These are phyloP conservation scores for Tylopilus felleus DNA, from an alignment of 768 basidiomycete species.

Conservation along the genomic window DNA sequence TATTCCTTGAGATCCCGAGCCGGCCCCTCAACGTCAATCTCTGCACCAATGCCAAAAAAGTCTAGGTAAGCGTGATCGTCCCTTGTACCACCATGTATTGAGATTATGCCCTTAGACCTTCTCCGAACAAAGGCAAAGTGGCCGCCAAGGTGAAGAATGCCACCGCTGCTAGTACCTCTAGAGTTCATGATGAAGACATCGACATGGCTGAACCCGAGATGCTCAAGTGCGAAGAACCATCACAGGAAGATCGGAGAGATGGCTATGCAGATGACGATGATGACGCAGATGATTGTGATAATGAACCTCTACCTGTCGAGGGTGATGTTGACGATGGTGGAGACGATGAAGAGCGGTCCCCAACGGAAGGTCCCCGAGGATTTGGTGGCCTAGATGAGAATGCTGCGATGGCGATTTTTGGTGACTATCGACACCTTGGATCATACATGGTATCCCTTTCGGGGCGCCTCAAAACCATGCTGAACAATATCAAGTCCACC, in stretches of 20 bases:
- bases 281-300: conserved; percentile 47
- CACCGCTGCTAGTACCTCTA: conserved; percentile 60
- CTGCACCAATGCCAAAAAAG: conserved; percentile 72
- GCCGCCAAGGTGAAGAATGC: conserved; percentile 55
- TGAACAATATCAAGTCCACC: conserved; percentile 81
- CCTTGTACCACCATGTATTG: conserved; percentile 7
- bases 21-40: conserved; percentile 38
- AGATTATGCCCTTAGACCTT: conserved; percentile 36
- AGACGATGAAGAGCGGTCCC: conserved; percentile 36
- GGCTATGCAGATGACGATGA: conserved; percentile 40
- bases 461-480: conserved; percentile 83
- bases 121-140: conserved; percentile 57
- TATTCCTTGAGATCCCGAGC: conserved; percentile 68
- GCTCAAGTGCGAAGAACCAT: conserved; percentile 43
- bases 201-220: conserved; percentile 69
- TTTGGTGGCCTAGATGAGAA: conserved; percentile 63
- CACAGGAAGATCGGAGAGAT: conserved; percentile 47
- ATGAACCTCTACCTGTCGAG: conserved; percentile 43
- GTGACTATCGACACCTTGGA: conserved; percentile 83
- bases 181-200: conserved; percentile 65
- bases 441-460: conserved; percentile 92
- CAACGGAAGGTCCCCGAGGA: conserved; percentile 34
- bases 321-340: conserved; percentile 46
- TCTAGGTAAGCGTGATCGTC: conserved; percentile 44
- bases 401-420: conserved; percentile 76